These are phyloP conservation scores for Sclerotinia spermophila DNA, from an alignment of 2,329 filamentous ascomycete species.

Conservation along the genomic window DNA sequence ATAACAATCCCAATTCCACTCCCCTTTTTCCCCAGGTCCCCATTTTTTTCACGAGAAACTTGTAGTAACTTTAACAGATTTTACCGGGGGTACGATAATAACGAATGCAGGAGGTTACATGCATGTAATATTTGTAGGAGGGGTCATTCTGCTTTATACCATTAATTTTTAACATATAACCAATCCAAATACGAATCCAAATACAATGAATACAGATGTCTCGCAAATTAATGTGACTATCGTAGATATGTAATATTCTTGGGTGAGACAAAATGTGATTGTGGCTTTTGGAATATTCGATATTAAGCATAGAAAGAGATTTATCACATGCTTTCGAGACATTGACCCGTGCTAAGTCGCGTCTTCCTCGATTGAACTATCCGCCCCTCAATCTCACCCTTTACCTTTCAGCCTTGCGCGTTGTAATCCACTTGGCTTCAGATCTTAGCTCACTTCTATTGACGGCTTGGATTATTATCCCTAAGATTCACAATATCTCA, in stretches of 20 bases:
- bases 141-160: neutral
- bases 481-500: no score
- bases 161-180: neutral
- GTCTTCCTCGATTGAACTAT: neutral
- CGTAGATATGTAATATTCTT: neutral
- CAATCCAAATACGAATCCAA: neutral
- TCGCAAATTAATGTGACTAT: neutral
- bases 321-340: constrained; percentile 11
- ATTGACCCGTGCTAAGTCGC: constrained; percentile 4
- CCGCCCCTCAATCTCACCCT: neutral
- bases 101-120: neutral
- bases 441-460: neutral
- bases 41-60: neutral
- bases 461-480: neutral
- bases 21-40: neutral
- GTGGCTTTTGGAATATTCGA: neutral
- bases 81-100: neutral
- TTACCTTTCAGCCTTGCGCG: neutral
- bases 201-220: neutral
- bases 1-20: neutral
- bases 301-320: neutral
- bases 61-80: constrained; percentile 5
- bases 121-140: neutral
- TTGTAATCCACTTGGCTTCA: neutral
- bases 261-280: neutral